phyloP scores from a whole-genome alignment of 306 rosid species.

The Acacia acuminata region DNA sequence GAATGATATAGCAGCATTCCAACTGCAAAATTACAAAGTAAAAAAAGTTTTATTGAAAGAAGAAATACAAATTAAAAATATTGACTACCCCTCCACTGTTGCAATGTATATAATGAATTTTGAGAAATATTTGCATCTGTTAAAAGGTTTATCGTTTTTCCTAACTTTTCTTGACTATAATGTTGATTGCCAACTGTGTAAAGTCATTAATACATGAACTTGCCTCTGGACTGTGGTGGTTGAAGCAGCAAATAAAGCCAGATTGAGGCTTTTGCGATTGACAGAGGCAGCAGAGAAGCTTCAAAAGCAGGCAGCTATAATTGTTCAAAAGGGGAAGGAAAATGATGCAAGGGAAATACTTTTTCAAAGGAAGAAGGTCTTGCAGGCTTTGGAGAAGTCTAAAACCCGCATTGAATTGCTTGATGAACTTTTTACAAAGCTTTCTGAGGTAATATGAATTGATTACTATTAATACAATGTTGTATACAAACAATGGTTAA shows the following conservation, averaged over 20 bases:
- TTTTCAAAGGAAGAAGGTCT: constrained; percentile 84
- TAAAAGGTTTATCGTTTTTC: too few species aligned
- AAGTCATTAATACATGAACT: not conserved
- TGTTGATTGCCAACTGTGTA: not conserved
- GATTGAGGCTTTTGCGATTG: constrained; percentile 76
- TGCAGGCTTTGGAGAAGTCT: constrained; percentile 86
- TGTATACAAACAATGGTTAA: not conserved
- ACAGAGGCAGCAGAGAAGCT: constrained; percentile 98
- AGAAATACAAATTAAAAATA: too few species aligned
- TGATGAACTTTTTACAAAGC: constrained; percentile 70
- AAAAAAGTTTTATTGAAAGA: too few species aligned
- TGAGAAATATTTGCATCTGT: too few species aligned
- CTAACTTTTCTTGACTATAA: not conserved
- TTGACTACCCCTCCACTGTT: too few species aligned
- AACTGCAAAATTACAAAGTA: too few species aligned
- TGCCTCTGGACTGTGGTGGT: not conserved
- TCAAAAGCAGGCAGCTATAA: constrained; percentile 73
- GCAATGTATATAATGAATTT: too few species aligned
- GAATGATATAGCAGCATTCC: too few species aligned
- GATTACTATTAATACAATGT: constrained; percentile 7
- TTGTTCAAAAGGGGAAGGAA: constrained; percentile 71
- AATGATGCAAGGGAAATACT: constrained; percentile 77
- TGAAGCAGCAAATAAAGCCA: constrained; percentile 77
- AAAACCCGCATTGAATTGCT: constrained; percentile 79
- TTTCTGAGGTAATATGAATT: constrained; percentile 62